Evolutionary conservation across 352 stramenopile genomes (phyloP).

Genomic region (Peronosclerospora sorghi): DNA sequence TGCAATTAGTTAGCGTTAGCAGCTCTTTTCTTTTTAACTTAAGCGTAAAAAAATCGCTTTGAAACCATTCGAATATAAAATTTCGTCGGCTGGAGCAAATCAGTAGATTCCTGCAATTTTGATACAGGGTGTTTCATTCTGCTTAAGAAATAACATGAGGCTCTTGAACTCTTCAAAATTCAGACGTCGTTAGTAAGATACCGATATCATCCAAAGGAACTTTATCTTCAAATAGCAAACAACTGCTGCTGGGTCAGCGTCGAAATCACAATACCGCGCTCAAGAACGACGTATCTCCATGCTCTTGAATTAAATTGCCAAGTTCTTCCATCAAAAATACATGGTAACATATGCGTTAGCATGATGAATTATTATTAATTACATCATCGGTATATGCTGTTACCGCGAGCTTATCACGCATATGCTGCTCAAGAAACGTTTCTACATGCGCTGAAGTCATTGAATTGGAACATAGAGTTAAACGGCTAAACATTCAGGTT

Average conservation of each 20-base stretch:
- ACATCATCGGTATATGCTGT: neutral
- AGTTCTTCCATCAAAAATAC: conserved; percentile 81
- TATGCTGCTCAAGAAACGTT: conserved; percentile 51
- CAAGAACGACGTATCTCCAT: conserved; percentile 34
- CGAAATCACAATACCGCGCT: too few species aligned
- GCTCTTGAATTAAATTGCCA: conserved; percentile 70
- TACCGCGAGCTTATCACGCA: conserved; percentile 60
- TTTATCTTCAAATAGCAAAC: conserved; percentile 31
- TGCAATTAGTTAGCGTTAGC: too few species aligned
- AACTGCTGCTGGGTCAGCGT: neutral
- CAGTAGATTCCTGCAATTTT: conserved; percentile 63
- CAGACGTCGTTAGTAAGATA: conserved; percentile 34
- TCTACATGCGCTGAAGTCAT: too few species aligned
- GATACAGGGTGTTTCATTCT: conserved; percentile 67
- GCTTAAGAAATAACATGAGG: conserved; percentile 81
- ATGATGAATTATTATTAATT: neutral
- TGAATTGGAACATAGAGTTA: too few species aligned
- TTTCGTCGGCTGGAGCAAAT: conserved; percentile 12
- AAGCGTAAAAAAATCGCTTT: too few species aligned
- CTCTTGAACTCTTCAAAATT: conserved; percentile 85
- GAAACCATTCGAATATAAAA: too few species aligned
- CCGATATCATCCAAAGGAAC: conserved; percentile 73
- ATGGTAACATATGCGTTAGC: conserved; percentile 6
- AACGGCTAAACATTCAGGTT: too few species aligned
- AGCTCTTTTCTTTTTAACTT: too few species aligned